These are phyloP conservation scores for Candida maltosa DNA, from an alignment of 805 yeast species.

Conservation along the genomic window DNA sequence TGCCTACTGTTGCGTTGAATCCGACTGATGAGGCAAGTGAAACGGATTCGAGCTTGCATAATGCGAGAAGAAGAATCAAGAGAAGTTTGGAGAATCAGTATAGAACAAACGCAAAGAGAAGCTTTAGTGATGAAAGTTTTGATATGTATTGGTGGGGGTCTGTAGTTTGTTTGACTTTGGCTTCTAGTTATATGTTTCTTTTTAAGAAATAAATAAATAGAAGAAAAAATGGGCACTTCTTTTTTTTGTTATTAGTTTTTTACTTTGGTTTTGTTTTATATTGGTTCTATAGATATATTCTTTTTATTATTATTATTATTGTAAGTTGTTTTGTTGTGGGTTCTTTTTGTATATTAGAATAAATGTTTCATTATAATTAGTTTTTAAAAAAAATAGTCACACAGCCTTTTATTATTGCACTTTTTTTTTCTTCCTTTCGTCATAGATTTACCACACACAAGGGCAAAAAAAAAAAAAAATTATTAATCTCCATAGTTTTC, in stretches of 20 bases:
- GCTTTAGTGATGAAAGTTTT: constrained; percentile 26
- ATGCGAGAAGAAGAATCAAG: constrained; percentile 48
- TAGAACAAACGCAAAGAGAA: constrained; percentile 69
- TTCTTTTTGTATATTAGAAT: too few species aligned
- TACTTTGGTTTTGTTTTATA: too few species aligned
- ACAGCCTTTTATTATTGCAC: too few species aligned
- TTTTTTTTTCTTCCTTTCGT: too few species aligned
- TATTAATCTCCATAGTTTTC: background rate
- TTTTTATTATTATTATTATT: too few species aligned
- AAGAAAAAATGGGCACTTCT: too few species aligned
- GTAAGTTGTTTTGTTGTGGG: too few species aligned
- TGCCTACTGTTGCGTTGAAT: constrained; percentile 87
- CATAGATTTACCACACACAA: background rate
- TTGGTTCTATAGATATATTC: too few species aligned
- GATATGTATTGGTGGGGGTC: constrained; percentile 58
- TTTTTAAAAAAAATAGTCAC: too few species aligned
- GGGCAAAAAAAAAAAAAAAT: constrained; percentile 2
- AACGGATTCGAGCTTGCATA: constrained; percentile 23
- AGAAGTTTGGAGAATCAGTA: constrained; percentile 77
- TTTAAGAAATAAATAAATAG: constrained; percentile 5
- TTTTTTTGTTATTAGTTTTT: too few species aligned
- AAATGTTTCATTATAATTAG: too few species aligned
- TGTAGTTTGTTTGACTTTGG: constrained; percentile 41
- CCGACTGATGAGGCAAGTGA: constrained; percentile 59
- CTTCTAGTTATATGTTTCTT: constrained; percentile 33